Evolutionary conservation across 345 rosid species (phyloP).

Genomic region (Euphorbia pulcherrima): DNA sequence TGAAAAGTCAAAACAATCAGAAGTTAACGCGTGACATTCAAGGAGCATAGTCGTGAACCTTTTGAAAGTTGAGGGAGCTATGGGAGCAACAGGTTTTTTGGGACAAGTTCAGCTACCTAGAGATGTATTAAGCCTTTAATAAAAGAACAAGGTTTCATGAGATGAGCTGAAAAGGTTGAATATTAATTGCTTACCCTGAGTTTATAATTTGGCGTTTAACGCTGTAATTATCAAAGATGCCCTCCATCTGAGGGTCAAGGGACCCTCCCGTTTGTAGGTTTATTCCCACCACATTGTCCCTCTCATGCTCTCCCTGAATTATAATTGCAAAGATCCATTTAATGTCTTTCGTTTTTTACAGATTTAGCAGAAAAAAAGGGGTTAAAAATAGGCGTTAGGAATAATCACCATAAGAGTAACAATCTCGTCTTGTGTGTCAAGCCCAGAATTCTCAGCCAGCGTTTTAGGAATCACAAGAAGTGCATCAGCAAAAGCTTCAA

Average conservation of each 20-base stretch:
- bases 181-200: conserved; percentile 55
- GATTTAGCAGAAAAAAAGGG: neutral
- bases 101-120: too few relatives aligned
- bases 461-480: conserved; percentile 98
- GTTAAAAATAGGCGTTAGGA: neutral
- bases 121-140: too few relatives aligned
- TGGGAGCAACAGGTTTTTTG: too few relatives aligned
- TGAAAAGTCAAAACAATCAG: too few relatives aligned
- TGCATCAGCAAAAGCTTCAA: conserved; percentile 95
- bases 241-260: conserved; percentile 82
- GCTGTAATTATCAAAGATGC: conserved; percentile 89
- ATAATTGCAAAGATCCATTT: conserved; percentile 8
- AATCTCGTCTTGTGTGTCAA: conserved; percentile 93
- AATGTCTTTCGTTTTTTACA: neutral
- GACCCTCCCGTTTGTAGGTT: conserved; percentile 80
- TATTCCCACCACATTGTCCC: conserved; percentile 81
- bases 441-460: conserved; percentile 92
- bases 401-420: conserved; percentile 74
- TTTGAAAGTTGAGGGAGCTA: too few relatives aligned
- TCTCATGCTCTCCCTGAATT: conserved; percentile 86
- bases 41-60: too few relatives aligned
- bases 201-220: conserved; percentile 91
- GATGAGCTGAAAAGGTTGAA: too few relatives aligned
- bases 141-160: too few relatives aligned
- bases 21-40: too few relatives aligned